These are phyloP conservation scores for Pelargonium nanum DNA, from an alignment of 345 rosid species.

Conservation along the genomic window DNA sequence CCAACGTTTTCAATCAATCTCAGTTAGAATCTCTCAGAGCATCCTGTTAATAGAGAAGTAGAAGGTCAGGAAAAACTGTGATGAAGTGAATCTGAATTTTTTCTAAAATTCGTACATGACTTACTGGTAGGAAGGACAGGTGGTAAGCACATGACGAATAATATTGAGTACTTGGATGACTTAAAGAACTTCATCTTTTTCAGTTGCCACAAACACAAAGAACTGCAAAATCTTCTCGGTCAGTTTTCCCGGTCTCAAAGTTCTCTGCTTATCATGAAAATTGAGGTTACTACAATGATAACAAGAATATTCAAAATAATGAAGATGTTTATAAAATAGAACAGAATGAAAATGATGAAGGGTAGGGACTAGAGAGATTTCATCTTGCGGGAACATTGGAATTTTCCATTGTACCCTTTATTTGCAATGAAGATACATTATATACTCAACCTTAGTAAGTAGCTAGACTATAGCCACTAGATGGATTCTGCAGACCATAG, in stretches of 20 bases:
- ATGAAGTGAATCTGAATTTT: too few species aligned
- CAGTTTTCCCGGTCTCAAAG: constrained; percentile 73
- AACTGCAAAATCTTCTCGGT: constrained; percentile 58
- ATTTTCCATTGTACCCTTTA: neutral
- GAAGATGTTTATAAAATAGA: too few species aligned
- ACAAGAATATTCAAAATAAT: neutral
- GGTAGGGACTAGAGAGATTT: too few species aligned
- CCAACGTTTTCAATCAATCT: constrained; percentile 9
- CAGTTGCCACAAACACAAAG: constrained; percentile 62
- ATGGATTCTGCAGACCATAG: neutral
- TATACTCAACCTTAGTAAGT: neutral
- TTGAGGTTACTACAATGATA: neutral
- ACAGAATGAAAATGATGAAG: neutral
- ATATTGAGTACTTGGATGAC: constrained; percentile 46
- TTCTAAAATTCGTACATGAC: constrained; percentile 18
- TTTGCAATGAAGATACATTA: neutral
- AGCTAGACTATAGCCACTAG: neutral
- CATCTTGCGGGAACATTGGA: too few species aligned
- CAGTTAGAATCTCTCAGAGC: constrained; percentile 50
- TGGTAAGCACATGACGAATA: constrained; percentile 30
- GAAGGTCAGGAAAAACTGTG: neutral
- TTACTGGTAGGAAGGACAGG: constrained; percentile 84
- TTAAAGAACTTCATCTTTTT: constrained; percentile 62
- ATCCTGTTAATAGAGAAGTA: constrained; percentile 24
- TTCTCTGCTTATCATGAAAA: constrained; percentile 39